Percentiles rank a stretch among this genome's conserved stretches.
These are phyloP conservation scores for Clonostachys rhizophaga DNA, from an alignment of 2,329 filamentous ascomycete species.

Conservation along the genomic window DNA sequence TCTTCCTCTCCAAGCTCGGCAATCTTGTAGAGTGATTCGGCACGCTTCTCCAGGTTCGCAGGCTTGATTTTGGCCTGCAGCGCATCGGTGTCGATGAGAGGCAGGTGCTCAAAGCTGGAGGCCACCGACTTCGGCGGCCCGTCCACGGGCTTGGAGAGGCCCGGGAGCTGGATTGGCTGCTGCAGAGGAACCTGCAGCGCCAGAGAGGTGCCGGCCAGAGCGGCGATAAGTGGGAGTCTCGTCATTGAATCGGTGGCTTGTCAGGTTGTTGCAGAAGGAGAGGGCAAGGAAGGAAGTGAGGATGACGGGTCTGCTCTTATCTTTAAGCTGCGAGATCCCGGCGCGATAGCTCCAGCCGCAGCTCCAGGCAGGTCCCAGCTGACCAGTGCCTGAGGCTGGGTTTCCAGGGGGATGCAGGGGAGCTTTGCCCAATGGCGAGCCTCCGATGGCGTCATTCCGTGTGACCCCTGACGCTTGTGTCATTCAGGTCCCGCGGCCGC, in stretches of 20 bases:
- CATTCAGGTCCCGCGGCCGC: no score
- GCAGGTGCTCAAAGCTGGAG: slow-evolving; percentile 8
- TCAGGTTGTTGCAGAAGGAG: no score
- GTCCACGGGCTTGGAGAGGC: background rate
- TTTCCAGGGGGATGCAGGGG: background rate
- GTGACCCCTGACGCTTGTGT: no score
- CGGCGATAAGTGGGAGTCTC: background rate
- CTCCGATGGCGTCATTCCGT: no score
- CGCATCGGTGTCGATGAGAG: slow-evolving; percentile 45
- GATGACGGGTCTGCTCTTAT: no score
- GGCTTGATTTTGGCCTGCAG: slow-evolving; percentile 53
- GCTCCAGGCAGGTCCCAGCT: no score
- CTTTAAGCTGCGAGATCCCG: no score
- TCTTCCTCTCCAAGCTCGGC: slow-evolving; percentile 54
- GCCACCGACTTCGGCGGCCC: background rate
- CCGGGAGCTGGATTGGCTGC: background rate
- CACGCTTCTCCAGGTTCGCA: slow-evolving; percentile 52
- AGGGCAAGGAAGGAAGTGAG: no score
- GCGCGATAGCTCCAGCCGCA: no score
- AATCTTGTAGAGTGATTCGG: slow-evolving; percentile 57
- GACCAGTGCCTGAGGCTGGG: no score
- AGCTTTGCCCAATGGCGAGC: no score
- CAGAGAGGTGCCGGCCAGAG: slow-evolving; percentile 1
- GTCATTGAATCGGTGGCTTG: no score
- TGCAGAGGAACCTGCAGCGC: slow-evolving; percentile 7